Evolutionary conservation across 1,284 basidiomycete genomes (phyloP), one percentile per base, ranked within the genome.

Genomic region (Pseudozyma pruni): DNA sequence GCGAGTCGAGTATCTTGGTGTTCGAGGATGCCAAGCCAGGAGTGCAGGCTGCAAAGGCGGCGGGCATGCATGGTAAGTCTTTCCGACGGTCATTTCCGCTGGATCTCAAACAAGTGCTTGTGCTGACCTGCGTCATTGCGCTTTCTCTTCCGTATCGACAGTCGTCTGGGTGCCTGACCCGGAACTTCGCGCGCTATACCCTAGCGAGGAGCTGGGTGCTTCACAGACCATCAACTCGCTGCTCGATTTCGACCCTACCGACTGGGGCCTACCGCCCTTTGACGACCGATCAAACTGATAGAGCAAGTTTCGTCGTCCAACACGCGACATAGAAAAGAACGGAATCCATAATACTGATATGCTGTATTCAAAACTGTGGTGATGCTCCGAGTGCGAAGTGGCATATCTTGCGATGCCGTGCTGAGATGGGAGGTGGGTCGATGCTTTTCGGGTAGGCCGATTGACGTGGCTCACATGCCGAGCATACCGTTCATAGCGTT

Each of bases 1-100:
- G 56, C 10, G 81, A 82, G 41, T 56, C 56, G 25, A 64, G 78
- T 16, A 60, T 83, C 19, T 49, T 83, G n/a, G 82, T 83, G 3
- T 82, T 83, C 45, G 82, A 83, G 40, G 82, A 83, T 58, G 82
- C 74, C 1, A 69, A 77, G 55, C 76, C 77, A 2, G 79, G 80
- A 17, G 80, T 82, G 0, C 60, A 75, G 46, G 80, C 80, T 25
- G 80, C 73, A 8, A 68, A 74, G 23, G 70, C 72, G 1, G 80
- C 80, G 3, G 79, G 79, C 31, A 81, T 81, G 79, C 76, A 81
- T 27, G 76, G 76, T 78, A 39, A 49, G 76, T 67, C 3, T 29
- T 33, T 2, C 8, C 9, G 8, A 3, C 9, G 31, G 13, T 13
- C n/a, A 16, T 16, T 8, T 41, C 9, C 16, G n/a, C 11, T 17